Evolutionary conservation across 371 early-diverging fungal species (phyloP), one percentile per base, ranked within the genome.

Genomic region (Apophysomyces elegans): DNA sequence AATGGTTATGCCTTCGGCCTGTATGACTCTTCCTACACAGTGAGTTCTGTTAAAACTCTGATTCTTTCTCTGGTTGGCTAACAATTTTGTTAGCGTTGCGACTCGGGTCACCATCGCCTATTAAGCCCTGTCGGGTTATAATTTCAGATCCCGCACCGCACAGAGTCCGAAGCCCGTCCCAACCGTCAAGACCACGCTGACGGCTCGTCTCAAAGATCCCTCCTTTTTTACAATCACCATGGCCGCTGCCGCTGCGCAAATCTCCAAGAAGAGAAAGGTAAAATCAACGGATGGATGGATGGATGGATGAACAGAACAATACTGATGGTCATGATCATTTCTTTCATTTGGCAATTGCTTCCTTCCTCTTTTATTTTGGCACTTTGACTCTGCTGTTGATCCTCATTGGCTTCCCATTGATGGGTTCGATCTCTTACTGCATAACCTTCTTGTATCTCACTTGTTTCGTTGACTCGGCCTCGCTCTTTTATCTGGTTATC

Each of bases 211-310:
- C 41, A 26, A 61, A 38, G 50, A 54, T 71, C 69, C 66, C 66
- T 69, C 68, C 73, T 66, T 71, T 71, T 71, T 74, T 58, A 68
- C 68, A 66, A 71, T 67, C 69, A 71, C 63, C 70, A 74, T 74
- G 74, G 74, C 74, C 76, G 68, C 70, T 68, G 68, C 69, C 67
- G 76, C 78, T 63, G 83, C 84, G 72, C 86, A 86, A 74, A 86
- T 87, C 77, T 83, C 84, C 86, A 90, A 90, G 88, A 90, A 90
- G 88, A 88, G 90, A 83, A 90, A 90, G 86, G 90, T 88, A 81
- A 45, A n/a, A 57, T 71, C 21, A 32, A 61, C 69, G 59, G 71
- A 70, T 64, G 64, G 68, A 69, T 62, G 64, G 59, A 73, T 71
- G 70, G 75, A 80, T 75, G 69, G 66, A 73, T 65, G 50, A 43